These are phyloP conservation scores for Fraxinus nigra DNA, from an alignment of 305 asterid genomes.

Conservation along the genomic window DNA sequence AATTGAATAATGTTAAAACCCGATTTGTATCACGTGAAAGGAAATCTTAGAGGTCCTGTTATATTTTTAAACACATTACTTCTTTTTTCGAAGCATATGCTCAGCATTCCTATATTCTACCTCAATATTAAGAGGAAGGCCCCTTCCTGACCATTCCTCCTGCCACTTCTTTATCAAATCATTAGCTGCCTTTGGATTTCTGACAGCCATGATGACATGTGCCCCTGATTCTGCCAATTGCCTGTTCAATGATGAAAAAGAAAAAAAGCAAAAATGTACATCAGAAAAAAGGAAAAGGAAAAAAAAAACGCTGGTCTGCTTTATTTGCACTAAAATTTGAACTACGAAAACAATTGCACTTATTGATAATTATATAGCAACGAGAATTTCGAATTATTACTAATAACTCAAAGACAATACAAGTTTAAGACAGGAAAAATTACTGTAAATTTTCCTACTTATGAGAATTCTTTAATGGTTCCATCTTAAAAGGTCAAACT, in stretches of 20 bases:
- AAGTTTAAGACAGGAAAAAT: background rate
- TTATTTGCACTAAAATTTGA: background rate
- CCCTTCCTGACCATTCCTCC: conserved; percentile 72
- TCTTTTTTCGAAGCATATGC: background rate
- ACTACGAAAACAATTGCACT: background rate
- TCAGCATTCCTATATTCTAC: conserved; percentile 30
- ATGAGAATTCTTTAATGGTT: background rate
- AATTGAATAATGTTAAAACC: conserved; percentile 6
- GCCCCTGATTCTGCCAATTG: conserved; percentile 85
- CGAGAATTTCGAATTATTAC: background rate
- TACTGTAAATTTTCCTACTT: background rate
- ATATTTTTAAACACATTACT: background rate
- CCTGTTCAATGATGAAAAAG: conserved; percentile 33
- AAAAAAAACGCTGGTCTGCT: background rate
- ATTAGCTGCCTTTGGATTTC: conserved; percentile 59
- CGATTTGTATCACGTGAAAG: background rate
- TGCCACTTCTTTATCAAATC: conserved; percentile 70
- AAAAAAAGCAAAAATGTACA: conserved; percentile 8
- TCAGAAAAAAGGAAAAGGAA: background rate
- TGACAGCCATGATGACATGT: conserved; percentile 80
- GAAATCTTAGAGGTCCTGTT: conserved; percentile 3
- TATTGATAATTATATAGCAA: background rate
- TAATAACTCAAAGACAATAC: background rate
- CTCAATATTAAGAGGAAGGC: conserved; percentile 90
- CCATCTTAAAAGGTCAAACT: background rate